phyloP scores from a whole-genome alignment of 768 basidiomycete species.

The Exidia glandulosa region DNA sequence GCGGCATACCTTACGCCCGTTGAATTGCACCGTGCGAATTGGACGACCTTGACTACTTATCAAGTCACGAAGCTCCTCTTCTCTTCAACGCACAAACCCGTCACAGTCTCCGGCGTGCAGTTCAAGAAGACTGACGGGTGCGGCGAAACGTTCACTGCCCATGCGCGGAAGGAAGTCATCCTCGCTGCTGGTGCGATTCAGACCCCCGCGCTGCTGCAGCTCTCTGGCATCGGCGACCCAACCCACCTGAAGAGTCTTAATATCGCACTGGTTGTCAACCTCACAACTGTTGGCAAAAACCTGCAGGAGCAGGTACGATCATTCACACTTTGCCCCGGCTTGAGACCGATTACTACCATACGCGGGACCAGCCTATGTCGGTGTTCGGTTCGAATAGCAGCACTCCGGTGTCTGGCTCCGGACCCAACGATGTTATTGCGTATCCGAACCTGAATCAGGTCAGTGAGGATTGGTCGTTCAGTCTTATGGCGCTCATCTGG shows the following conservation, averaged over 20 bases:
- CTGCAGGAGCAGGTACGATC: conserved; percentile 37
- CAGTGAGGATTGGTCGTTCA: conserved; percentile 22
- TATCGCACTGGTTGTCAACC: not conserved
- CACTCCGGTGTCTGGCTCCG: conserved; percentile 30
- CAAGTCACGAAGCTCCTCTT: conserved; percentile 38
- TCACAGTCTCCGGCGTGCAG: conserved; percentile 35
- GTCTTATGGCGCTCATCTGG: not conserved
- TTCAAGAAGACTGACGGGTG: conserved; percentile 31
- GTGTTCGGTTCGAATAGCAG: conserved; percentile 26
- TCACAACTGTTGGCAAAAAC: conserved; percentile 41
- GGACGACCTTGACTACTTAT: not conserved
- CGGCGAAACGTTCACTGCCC: conserved; percentile 28
- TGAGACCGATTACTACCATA: too few relatives aligned
- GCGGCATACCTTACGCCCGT: not conserved
- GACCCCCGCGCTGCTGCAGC: conserved; percentile 38
- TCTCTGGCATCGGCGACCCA: conserved; percentile 42
- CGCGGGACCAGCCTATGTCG: conserved; percentile 28
- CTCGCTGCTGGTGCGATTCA: conserved; percentile 42
- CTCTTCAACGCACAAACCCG: conserved; percentile 21
- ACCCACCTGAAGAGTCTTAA: conserved; percentile 12
- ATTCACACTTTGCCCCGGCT: not conserved
- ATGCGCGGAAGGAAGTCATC: conserved; percentile 39
- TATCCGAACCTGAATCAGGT: conserved; percentile 41
- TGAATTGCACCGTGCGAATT: not conserved
- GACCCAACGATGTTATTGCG: conserved; percentile 39